A percentile compares a stretch with the other conserved stretches of the same genome.
Evolutionary conservation across 1,284 basidiomycete species (phyloP).

Genomic region (Ceratobasidium sp.): DNA sequence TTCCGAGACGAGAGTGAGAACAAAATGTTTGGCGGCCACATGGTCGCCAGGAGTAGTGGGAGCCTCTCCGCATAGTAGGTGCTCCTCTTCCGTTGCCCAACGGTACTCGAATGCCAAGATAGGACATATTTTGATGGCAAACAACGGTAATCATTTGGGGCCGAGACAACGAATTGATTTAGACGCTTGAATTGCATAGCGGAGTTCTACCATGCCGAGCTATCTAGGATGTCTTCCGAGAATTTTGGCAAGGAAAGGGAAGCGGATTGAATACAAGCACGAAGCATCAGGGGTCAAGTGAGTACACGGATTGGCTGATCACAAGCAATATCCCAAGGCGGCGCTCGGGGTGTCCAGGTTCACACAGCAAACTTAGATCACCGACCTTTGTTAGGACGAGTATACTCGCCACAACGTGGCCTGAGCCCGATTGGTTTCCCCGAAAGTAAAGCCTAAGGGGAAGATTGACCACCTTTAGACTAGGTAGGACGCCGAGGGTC

Average conservation of each 20-base stretch:
- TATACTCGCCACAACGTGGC: neutral
- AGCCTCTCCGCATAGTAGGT: slow-evolving; percentile 11
- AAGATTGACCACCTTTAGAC: neutral
- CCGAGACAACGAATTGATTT: neutral
- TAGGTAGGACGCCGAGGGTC: slow-evolving; percentile 2
- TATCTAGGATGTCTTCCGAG: neutral
- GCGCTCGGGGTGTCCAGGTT: neutral
- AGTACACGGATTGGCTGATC: neutral
- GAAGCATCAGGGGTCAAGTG: neutral
- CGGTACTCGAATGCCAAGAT: neutral
- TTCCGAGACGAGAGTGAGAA: neutral
- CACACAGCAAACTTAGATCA: neutral
- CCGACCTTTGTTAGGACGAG: neutral
- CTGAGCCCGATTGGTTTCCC: slow-evolving; percentile 3
- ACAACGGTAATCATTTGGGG: neutral
- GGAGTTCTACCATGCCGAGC: neutral
- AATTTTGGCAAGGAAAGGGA: neutral
- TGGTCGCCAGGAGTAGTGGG: slow-evolving; percentile 18
- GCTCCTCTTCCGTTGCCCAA: neutral
- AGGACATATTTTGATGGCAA: neutral
- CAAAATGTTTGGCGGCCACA: neutral
- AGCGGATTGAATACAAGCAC: neutral
- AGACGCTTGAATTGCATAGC: neutral
- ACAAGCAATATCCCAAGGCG: neutral
- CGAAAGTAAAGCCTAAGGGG: neutral